Base-by-base conservation (phyloP, 495 filamentous ascomycete genomes). In the Lineolata rhizophorae region DNA sequence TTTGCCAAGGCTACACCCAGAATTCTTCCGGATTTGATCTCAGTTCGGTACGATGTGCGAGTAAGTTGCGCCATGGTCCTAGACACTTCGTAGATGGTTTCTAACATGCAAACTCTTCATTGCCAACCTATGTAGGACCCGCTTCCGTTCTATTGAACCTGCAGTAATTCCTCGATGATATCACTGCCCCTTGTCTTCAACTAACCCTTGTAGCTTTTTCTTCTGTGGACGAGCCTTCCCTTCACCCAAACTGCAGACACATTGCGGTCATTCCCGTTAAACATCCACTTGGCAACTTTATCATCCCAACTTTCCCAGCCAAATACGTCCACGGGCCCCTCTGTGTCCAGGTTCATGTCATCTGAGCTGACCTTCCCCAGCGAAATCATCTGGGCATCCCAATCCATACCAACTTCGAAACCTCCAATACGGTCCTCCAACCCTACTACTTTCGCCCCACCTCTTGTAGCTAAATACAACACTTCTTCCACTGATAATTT, bases 321-420 rank as follows among this genome's bases (percentile, higher is more conserved):
- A 60, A 84, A 93, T 5, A 85, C 45, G 58, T 93, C 80, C 4
- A 87, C 79, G 18, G 65, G 55, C 0, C 65, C 54, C 27, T 44
- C 45, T 8, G 52, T 42, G 3, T 37, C 32, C 5, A 15, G 30
- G 20, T 32, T 41, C 18, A 47, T 56, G 2, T 48, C 59, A 1
- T 27, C 40, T 3, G 55, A 42, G 1, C 36, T 30, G 38, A 47
- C 34, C 35, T 44, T 2, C 61, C 65, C 64, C 15, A 84, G 45
- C n/a, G 62, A 55, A 25, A 91, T 57, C 41, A 87, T 54, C 55
- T 87, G 74, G 41, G 76, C 80, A 64, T 93, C 83, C 69, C 72
- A 93, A 41, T 77, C 64, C 77, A 69, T 85, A n/a, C 81, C 83
- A 1, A 72, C 64, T 38, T 73, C 77, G 52, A 92, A 91, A 5